Base-by-base conservation (phyloP, 768 basidiomycete genomes). In the Hortiboletus campestris region DNA sequence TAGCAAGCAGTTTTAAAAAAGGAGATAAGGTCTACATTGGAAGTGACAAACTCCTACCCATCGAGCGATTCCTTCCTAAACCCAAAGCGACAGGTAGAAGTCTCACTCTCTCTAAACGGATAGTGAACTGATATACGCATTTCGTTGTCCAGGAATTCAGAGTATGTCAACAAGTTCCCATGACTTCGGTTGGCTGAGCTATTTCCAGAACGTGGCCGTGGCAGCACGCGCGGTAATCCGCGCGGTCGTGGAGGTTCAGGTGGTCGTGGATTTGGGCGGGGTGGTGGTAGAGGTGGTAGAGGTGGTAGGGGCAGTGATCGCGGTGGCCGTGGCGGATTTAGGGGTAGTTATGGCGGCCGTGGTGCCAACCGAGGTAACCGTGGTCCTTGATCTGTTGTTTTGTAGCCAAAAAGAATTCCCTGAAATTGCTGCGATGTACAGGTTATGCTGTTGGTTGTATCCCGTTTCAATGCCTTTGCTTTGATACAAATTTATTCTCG, bases 1-100 rank as follows among this genome's bases (percentile, higher is more conserved):
- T 95, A 46, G 95, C 97, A 9, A 88, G 77, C 62, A 94, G 91
- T 71, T 99, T 99, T 76, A 91, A 96, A 76, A 91, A 89, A 67
- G 97, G 97, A 43, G 97, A 99, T 77, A 98, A 96, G 70, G 91
- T 99, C 42, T 99, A 91, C 72, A 98, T 99, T 67, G 91, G 85
- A 39, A 88, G 88, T n/a, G 97, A 99, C 77, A 98, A 98, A 74
- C 83, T 98, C 50, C 78, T 99, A 39, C 96, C 97, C 9, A 86
- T 98, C 51, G 97, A 99, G 59, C 79, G 97, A 62, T 99, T 99
- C 77, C 77, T 99, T 58, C 97, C 97, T 9, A 98, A 94, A 76
- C 95, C 96, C 50, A 98, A 97, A 78, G 77, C 80, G 19, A 79
- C 74, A 55, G 91, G 89, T 73, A 89, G 81, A 78, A n/a, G 63